These are phyloP conservation scores for Dacryopinax primogenitus DNA, from an alignment of 768 basidiomycete genomes.

Conservation along the genomic window DNA sequence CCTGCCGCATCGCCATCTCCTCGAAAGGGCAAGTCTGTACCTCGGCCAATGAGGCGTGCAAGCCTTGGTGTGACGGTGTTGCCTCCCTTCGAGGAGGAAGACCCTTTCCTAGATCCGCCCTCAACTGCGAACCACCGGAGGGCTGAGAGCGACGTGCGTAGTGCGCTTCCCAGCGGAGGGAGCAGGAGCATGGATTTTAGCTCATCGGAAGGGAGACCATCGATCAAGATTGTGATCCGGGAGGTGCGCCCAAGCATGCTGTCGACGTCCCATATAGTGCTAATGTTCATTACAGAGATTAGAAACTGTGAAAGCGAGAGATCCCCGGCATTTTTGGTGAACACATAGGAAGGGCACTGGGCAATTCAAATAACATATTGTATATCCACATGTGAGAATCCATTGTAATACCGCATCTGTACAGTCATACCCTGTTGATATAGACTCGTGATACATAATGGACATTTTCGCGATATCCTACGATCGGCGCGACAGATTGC, in stretches of 20 bases:
- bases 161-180: neutral
- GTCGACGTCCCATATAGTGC: neutral
- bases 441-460: neutral
- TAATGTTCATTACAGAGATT: neutral
- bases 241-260: neutral
- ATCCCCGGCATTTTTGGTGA: neutral
- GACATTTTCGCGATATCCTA: neutral
- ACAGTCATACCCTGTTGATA: neutral
- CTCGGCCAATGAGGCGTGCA: neutral
- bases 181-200: conserved; percentile 2
- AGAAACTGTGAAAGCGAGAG: neutral
- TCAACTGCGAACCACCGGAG: neutral
- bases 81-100: neutral
- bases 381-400: neutral
- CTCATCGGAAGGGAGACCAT: neutral
- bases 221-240: conserved; percentile 1
- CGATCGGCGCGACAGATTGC: neutral
- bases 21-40: neutral
- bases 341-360: neutral
- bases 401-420: conserved; percentile 8
- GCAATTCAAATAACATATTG: neutral
- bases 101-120: neutral
- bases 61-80: neutral
- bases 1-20: neutral
- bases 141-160: neutral